These are phyloP conservation scores for Colletotrichum sansevieriae DNA, from an alignment of 2,329 filamentous ascomycete genomes.

Conservation along the genomic window DNA sequence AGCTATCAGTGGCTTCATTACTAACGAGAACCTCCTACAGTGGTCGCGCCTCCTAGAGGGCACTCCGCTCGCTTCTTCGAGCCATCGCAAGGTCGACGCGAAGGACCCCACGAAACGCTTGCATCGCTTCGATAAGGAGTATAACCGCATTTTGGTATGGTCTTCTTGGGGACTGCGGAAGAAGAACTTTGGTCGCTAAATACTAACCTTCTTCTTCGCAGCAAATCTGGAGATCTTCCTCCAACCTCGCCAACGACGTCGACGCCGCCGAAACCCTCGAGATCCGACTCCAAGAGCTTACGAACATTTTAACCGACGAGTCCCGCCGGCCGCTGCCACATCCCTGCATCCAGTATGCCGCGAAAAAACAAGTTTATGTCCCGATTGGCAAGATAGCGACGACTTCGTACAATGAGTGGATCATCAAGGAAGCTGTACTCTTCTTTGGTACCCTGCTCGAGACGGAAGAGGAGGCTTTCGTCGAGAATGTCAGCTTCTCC, in stretches of 20 bases:
- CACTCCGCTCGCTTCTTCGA: constrained; percentile 68
- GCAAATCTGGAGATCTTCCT: constrained; percentile 70
- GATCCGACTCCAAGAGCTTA: constrained; percentile 73
- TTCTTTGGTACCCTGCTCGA: constrained; percentile 95
- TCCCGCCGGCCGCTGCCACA: constrained; percentile 89
- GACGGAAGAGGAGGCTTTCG: constrained; percentile 94
- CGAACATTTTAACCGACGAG: constrained; percentile 86
- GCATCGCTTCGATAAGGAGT: constrained; percentile 76
- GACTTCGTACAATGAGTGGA: constrained; percentile 84
- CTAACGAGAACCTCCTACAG: constrained; percentile 52
- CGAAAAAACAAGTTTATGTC: constrained; percentile 88
- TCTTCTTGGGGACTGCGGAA: background rate
- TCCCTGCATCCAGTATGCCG: constrained; percentile 89
- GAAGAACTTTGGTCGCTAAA: background rate
- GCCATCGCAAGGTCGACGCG: constrained; percentile 69
- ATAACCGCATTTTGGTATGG: constrained; percentile 71
- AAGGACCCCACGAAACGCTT: constrained; percentile 74
- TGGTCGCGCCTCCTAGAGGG: constrained; percentile 77
- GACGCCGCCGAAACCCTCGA: constrained; percentile 74
- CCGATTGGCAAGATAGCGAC: constrained; percentile 91
- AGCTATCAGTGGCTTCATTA: background rate
- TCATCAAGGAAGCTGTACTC: constrained; percentile 85
- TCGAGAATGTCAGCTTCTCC: constrained; percentile 88
- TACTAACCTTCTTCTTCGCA: background rate
- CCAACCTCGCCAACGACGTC: constrained; percentile 70